Percentiles rank a stretch among this genome's conserved stretches.
These are phyloP conservation scores for Volvox reticuliferus DNA, from an alignment of 139 green algal genomes.

Conservation along the genomic window DNA sequence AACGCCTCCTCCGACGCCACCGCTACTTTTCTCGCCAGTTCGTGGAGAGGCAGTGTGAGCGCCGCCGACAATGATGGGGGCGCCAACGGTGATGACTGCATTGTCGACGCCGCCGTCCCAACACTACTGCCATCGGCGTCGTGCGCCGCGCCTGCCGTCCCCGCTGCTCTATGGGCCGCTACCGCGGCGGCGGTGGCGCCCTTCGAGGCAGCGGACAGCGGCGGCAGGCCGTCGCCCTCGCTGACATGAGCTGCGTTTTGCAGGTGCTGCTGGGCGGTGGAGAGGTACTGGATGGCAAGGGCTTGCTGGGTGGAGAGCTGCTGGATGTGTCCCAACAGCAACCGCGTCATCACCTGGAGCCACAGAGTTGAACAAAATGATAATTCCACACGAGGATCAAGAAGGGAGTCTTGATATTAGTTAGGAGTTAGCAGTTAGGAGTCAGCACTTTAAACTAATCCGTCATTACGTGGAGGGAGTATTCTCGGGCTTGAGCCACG, in stretches of 20 bases:
- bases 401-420: too few relatives aligned
- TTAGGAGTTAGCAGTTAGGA: too few relatives aligned
- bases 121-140: too few relatives aligned
- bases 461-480: too few relatives aligned
- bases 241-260: not conserved
- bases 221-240: not conserved
- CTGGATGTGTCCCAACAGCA: not conserved
- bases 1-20: not conserved
- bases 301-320: conserved; percentile 1
- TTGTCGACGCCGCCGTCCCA: not conserved
- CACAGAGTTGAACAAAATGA: too few relatives aligned
- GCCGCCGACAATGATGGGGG: not conserved
- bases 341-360: not conserved
- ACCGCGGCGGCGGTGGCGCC: not conserved
- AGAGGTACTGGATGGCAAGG: conserved; percentile 3
- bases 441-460: too few relatives aligned
- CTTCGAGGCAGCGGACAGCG: not conserved
- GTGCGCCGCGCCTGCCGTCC: too few relatives aligned
- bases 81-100: not conserved
- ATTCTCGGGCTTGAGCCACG: too few relatives aligned
- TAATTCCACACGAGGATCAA: too few relatives aligned
- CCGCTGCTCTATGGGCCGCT: too few relatives aligned
- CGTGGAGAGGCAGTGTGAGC: not conserved
- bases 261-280: not conserved
- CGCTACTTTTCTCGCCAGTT: conserved; percentile 1